These are phyloP conservation scores for Oenanthe javanica DNA, from an alignment of 140 eudicot genomes.

Conservation along the genomic window DNA sequence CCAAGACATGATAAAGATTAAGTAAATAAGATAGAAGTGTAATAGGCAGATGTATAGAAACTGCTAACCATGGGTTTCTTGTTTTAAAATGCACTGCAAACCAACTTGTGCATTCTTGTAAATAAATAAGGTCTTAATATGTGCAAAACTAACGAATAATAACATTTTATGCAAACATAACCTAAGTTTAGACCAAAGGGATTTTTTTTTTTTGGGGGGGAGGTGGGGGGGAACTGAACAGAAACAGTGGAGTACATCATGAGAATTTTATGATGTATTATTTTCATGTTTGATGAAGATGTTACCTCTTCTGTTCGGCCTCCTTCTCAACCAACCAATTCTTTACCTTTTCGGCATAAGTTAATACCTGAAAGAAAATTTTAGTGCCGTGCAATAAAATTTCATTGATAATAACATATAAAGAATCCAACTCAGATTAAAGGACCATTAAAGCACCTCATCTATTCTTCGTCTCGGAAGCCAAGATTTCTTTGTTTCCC, in stretches of 20 bases:
- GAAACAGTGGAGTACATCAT: background rate
- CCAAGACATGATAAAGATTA: background rate
- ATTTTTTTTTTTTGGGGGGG: too few species aligned
- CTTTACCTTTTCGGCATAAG: slow-evolving; percentile 53
- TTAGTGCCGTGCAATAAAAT: background rate
- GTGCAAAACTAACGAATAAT: background rate
- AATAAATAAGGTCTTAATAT: background rate
- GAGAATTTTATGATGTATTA: background rate
- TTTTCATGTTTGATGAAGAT: background rate
- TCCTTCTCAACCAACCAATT: slow-evolving; percentile 86
- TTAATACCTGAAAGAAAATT: slow-evolving; percentile 31
- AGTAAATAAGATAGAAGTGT: background rate
- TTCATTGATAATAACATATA: background rate
- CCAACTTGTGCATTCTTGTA: background rate
- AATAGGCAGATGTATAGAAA: background rate
- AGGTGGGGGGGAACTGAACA: background rate
- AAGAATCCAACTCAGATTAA: background rate
- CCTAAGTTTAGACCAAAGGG: background rate
- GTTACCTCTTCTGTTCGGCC: slow-evolving; percentile 80
- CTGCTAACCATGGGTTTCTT: background rate
- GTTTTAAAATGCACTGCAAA: background rate
- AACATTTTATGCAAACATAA: background rate
- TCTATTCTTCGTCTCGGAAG: slow-evolving; percentile 68
- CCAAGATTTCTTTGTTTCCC: slow-evolving; percentile 92
- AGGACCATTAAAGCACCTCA: slow-evolving; percentile 42